Percentiles rank a stretch among this genome's conserved stretches.
These are phyloP conservation scores for Verruconis gallopava DNA, from an alignment of 2,329 filamentous ascomycete species.

Conservation along the genomic window DNA sequence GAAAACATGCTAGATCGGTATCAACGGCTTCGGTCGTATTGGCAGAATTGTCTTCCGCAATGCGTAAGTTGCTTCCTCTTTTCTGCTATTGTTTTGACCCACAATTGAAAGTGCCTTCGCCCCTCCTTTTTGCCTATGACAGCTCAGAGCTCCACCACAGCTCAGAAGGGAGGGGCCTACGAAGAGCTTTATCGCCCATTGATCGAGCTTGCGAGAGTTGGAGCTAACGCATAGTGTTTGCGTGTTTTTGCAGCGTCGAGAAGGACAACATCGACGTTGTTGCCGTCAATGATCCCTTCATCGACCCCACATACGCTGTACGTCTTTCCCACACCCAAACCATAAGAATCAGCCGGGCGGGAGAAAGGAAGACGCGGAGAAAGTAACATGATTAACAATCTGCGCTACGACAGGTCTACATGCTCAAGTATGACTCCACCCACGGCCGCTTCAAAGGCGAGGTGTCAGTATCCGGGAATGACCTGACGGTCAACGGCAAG, in stretches of 20 bases:
- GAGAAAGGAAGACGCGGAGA: no score
- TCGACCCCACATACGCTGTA: slow-evolving; percentile 94
- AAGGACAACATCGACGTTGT: slow-evolving; percentile 82
- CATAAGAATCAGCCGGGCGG: not conserved
- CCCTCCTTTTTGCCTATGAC: no score
- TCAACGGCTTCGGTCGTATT: slow-evolving; percentile 99
- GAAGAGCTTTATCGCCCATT: no score
- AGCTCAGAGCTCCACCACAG: no score
- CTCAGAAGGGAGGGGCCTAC: no score
- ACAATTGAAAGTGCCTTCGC: no score
- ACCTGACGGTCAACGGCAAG: slow-evolving; percentile 86
- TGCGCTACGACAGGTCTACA: slow-evolving; percentile 62
- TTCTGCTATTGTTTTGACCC: slow-evolving; percentile 3
- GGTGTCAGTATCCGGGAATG: slow-evolving; percentile 58
- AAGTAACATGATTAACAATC: slow-evolving; percentile 18
- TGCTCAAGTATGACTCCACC: slow-evolving; percentile 98
- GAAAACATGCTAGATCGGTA: slow-evolving; percentile 81
- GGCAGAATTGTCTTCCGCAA: slow-evolving; percentile 99
- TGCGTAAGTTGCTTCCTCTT: slow-evolving; percentile 45
- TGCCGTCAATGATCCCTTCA: slow-evolving; percentile 99
- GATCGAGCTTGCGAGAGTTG: no score
- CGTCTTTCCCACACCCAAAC: slow-evolving; percentile 33
- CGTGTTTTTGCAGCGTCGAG: slow-evolving; percentile 49
- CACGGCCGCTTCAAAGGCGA: slow-evolving; percentile 95
- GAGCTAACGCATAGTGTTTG: no score